Conservation (phyloP, 495 filamentous ascomycete species). For the Rhizodiscina lignyota region DNA sequence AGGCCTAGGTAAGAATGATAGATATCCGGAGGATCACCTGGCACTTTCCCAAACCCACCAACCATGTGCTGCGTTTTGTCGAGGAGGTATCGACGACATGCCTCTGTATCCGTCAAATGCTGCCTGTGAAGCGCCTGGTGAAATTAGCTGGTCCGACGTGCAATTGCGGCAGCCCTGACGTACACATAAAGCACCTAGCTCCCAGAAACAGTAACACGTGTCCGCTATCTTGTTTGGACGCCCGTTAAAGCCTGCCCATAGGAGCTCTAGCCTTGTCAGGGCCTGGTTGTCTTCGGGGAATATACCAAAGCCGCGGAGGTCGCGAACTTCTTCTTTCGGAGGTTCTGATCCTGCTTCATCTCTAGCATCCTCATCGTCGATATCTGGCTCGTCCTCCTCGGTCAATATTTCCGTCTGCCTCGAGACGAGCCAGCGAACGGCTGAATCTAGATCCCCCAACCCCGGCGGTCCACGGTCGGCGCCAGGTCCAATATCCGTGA, state of each 20-base stretch:
- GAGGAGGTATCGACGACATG: constrained; percentile 60
- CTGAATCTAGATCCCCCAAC: constrained; percentile 23
- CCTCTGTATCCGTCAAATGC: constrained; percentile 38
- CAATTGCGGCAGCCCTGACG: constrained; percentile 1
- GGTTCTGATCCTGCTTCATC: no score
- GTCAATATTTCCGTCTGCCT: constrained; percentile 36
- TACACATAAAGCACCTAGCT: constrained; percentile 50
- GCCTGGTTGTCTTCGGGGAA: no score
- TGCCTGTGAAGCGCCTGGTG: constrained; percentile 48
- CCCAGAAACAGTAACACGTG: constrained; percentile 95
- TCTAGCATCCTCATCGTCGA: constrained; percentile 13
- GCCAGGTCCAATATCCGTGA: no score
- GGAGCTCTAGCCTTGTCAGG: constrained; percentile 23
- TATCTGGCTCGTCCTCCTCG: constrained; percentile 20
- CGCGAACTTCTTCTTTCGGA: background rate
- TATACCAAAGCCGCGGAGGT: no score
- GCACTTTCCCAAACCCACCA: constrained; percentile 77
- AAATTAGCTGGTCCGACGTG: no score
- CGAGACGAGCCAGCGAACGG: constrained; percentile 49
- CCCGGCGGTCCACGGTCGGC: no score
- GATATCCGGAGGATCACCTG: constrained; percentile 71
- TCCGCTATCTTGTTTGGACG: constrained; percentile 77
- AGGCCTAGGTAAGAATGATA: constrained; percentile 85
- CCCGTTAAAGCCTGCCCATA: constrained; percentile 63
- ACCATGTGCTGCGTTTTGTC: constrained; percentile 81